These are phyloP conservation scores for Aegilops umbellulata DNA, from an alignment of 176 grass and related monocot species.

Conservation along the genomic window DNA sequence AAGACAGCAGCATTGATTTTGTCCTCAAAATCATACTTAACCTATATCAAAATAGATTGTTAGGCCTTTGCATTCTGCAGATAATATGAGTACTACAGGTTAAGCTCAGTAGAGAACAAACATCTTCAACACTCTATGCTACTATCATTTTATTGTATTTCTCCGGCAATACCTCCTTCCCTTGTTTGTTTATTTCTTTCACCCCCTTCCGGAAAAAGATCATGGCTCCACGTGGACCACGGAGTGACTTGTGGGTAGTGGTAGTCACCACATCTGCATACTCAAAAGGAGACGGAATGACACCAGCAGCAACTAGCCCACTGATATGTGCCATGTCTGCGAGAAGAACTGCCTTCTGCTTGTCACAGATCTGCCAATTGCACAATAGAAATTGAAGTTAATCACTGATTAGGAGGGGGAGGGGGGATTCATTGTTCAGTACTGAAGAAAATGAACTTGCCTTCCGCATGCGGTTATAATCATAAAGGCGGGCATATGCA, in stretches of 20 bases:
- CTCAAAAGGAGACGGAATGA: slow-evolving; percentile 96
- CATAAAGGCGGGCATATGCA: slow-evolving; percentile 96
- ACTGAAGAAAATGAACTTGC: slow-evolving; percentile 39
- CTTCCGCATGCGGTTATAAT: slow-evolving; percentile 88
- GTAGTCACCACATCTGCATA: slow-evolving; percentile 98
- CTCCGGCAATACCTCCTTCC: slow-evolving; percentile 54
- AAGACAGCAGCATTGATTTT: slow-evolving; percentile 98
- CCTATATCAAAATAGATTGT: slow-evolving; percentile 44
- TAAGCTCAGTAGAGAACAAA: slow-evolving; percentile 13
- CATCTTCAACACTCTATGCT: slow-evolving; percentile 22
- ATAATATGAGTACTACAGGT: background rate
- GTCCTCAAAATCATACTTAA: slow-evolving; percentile 90
- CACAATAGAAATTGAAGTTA: slow-evolving; percentile 19
- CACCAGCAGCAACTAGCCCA: slow-evolving; percentile 87
- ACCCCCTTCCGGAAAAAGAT: slow-evolving; percentile 97
- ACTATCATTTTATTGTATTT: slow-evolving; percentile 24
- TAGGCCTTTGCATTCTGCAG: slow-evolving; percentile 2
- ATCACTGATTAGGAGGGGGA: background rate
- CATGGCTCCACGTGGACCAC: slow-evolving; percentile 98
- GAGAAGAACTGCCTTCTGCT: slow-evolving; percentile 96
- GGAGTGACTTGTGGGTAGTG: slow-evolving; percentile 97
- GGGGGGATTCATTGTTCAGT: background rate
- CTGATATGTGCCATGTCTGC: slow-evolving; percentile 99
- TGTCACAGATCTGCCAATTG: slow-evolving; percentile 85
- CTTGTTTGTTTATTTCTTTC: slow-evolving; percentile 97